A percentile compares a stretch with the other conserved stretches of the same genome.
phyloP scores from a whole-genome alignment of 345 rosid species.

The Eucalyptus pauciflora region DNA sequence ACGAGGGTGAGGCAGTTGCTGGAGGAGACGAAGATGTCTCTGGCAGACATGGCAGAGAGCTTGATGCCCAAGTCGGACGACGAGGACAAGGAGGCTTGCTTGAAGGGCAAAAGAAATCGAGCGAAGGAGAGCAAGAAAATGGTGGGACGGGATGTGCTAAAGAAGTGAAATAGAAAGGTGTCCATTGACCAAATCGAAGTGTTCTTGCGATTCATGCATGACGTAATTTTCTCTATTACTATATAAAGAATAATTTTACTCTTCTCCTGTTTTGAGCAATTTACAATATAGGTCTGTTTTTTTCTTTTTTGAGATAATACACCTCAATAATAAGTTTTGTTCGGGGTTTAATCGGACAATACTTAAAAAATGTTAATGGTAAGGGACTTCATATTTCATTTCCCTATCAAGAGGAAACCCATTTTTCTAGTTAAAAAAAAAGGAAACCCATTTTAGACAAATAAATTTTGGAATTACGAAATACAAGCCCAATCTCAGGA shows the following conservation, averaged over 20 bases:
- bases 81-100: not conserved
- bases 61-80: conserved; percentile 12
- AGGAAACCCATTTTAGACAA: too few relatives aligned
- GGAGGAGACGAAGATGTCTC: conserved; percentile 7
- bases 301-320: not conserved
- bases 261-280: not conserved
- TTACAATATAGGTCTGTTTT: not conserved
- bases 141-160: not conserved
- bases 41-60: conserved; percentile 29
- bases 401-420: not conserved
- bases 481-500: not conserved
- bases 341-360: not conserved
- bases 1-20: not conserved
- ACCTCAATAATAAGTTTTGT: not conserved
- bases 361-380: not conserved
- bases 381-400: not conserved
- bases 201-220: too few relatives aligned
- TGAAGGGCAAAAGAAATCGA: not conserved
- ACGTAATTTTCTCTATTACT: too few relatives aligned
- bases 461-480: not conserved
- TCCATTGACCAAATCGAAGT: too few relatives aligned
- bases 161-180: too few relatives aligned
- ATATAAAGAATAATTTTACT: not conserved
- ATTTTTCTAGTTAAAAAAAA: too few relatives aligned
- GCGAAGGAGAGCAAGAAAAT: not conserved